Conservation (phyloP, 805 yeast genomes). For the Candida bentonensis region DNA sequence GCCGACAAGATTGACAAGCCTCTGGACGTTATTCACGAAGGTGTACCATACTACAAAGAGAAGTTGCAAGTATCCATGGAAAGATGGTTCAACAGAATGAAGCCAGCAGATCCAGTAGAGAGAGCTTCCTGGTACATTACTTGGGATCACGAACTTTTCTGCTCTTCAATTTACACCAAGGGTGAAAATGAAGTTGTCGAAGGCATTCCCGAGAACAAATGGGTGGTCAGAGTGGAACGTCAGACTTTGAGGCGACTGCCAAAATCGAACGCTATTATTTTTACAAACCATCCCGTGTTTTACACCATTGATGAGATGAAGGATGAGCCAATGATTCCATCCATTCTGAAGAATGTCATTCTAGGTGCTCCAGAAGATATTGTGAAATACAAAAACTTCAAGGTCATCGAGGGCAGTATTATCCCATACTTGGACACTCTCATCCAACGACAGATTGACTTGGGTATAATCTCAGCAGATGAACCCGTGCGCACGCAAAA, state of each 20-base stretch:
- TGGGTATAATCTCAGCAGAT: constrained; percentile 32
- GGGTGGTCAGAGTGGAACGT: constrained; percentile 58
- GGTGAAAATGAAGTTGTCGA: constrained; percentile 31
- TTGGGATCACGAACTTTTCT: constrained; percentile 53
- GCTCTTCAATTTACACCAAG: constrained; percentile 41
- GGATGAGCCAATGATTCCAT: constrained; percentile 60
- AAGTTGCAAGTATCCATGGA: constrained; percentile 60
- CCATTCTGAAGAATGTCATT: constrained; percentile 45
- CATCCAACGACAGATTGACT: constrained; percentile 42
- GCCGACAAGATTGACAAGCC: constrained; percentile 44
- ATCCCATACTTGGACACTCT: constrained; percentile 41
- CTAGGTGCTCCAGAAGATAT: constrained; percentile 56
- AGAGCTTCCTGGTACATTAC: constrained; percentile 64
- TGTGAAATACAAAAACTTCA: constrained; percentile 49
- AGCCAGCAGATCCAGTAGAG: constrained; percentile 49
- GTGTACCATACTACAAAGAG: constrained; percentile 56
- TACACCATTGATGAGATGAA: constrained; percentile 65
- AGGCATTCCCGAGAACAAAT: constrained; percentile 34
- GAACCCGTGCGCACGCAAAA: constrained; percentile 7
- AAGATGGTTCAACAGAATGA: constrained; percentile 52
- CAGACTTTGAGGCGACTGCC: constrained; percentile 61
- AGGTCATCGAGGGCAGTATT: constrained; percentile 43
- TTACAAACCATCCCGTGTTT: constrained; percentile 65
- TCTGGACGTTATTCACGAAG: constrained; percentile 49
- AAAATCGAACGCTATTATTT: constrained; percentile 47